phyloP scores from a whole-genome alignment of 2,329 filamentous ascomycete species.

The Ophiognomonia clavigignenti-juglandacearum region DNA sequence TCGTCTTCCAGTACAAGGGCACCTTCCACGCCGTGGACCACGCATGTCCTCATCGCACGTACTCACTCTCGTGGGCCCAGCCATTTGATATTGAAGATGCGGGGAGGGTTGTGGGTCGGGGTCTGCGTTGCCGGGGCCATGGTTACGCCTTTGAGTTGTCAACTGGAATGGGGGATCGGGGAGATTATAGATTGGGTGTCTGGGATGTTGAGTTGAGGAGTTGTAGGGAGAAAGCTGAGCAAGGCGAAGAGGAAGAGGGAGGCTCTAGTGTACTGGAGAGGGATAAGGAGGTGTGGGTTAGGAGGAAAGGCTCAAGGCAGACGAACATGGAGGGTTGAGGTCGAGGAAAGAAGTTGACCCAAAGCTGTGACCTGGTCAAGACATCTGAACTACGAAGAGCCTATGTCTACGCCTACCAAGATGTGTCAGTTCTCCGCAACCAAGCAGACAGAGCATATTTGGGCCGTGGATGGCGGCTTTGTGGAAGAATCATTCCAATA shows the following conservation, averaged over 20 bases:
- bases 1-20: constrained; percentile 15
- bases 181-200: constrained; percentile 8
- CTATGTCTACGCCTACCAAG: too few species aligned
- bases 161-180: constrained; percentile 9
- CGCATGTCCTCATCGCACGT: constrained; percentile 11
- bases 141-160: constrained; percentile 14
- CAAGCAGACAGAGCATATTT: too few species aligned
- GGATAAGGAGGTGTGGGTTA: constrained; percentile 9
- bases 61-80: constrained; percentile 10
- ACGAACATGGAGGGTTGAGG: too few species aligned
- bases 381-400: too few species aligned
- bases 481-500: too few species aligned
- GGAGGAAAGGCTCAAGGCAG: not conserved
- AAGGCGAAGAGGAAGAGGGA: not conserved
- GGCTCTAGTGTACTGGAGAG: not conserved
- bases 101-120: constrained; percentile 1
- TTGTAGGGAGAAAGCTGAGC: not conserved
- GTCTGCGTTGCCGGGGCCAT: constrained; percentile 9
- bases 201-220: constrained; percentile 12
- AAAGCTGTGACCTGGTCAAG: too few species aligned
- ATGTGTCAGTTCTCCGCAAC: too few species aligned
- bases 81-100: constrained; percentile 15
- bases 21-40: constrained; percentile 13
- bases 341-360: too few species aligned
- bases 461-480: too few species aligned